Evolutionary conservation across 192 early-diverging fungal species (phyloP), one percentile per base, ranked within the genome.

Genomic region (Spizellomyces punctatus): DNA sequence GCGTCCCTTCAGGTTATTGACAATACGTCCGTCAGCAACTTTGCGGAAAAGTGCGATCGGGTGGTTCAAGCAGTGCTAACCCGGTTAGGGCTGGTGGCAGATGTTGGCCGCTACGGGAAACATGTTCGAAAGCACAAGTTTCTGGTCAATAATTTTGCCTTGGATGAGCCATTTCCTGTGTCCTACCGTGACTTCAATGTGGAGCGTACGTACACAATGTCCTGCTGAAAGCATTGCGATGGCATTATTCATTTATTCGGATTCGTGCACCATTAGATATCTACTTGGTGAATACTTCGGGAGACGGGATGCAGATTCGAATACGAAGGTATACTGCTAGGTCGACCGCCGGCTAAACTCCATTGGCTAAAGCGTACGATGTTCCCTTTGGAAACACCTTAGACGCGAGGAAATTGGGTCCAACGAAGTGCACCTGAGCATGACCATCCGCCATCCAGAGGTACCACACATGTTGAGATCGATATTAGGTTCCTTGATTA

Each of bases 81-180:
- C 8, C 70, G 81, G 36, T 58, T 82, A 19, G 80, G 80, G 7
- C 58, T 81, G 54, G 68, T 71, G 4, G 50, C 75, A 14, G 66
- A 75, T 43, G 42, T 58, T 4, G 64, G 69, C 42, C 44, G 76
- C 55, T 79, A 74, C 55, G 72, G 71, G 52, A 64, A 67, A 52
- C 64, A 67, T 58, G 74, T 82, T n/a, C 81, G 62, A 12, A 80
- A 77, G 61, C 72, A 81, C 48, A 82, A 82, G 59, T 82, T 80
- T 66, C 36, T 82, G 58, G 78, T 82, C 36, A 58, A 74, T 21
- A 76, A 78, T 65, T 79, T 76, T 46, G 44, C 17, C 41, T 45
- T 62, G 50, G 46, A 46, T 3, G 54, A 43, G n/a, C 48, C 49
- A 17, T 82, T 82, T 60, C 75, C 78, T 47, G 78, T 82, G 4